Percentiles rank a stretch among this genome's conserved stretches.
Conservation (phyloP, 31 red algal species). For the Odonthalia washingtoniensis region DNA sequence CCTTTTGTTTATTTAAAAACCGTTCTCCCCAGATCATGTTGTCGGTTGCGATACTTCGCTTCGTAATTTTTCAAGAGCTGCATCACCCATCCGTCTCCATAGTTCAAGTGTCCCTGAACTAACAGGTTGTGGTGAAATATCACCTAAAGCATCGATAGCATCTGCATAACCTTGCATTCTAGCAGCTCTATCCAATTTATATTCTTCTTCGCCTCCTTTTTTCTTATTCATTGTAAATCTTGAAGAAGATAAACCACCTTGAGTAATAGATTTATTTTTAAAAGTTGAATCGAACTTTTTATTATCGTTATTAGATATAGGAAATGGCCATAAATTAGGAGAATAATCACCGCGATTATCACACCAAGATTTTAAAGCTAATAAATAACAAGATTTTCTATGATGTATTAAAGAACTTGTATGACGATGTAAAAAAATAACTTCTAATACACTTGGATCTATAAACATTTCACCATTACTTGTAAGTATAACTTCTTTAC, state of each 20-base stretch:
- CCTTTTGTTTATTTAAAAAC: too few relatives aligned
- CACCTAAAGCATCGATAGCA: conserved; percentile 48
- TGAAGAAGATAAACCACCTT: too few relatives aligned
- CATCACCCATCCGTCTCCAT: too few relatives aligned
- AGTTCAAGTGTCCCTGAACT: not conserved
- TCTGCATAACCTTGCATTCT: conserved; percentile 43
- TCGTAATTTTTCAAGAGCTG: too few relatives aligned
- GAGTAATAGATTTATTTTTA: too few relatives aligned
- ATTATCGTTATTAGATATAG: conserved; percentile 58
- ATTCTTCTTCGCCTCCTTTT: conserved; percentile 24
- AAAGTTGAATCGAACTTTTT: too few relatives aligned
- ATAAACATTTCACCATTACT: conserved; percentile 82
- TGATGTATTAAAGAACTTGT: conserved; percentile 78
- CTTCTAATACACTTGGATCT: conserved; percentile 85
- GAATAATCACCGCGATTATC: conserved; percentile 57
- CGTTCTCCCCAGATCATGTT: too few relatives aligned
- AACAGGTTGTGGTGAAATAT: not conserved
- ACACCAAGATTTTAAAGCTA: conserved; percentile 83
- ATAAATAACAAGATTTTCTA: conserved; percentile 83
- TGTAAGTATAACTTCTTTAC: conserved; percentile 84
- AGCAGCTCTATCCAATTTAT: conserved; percentile 27
- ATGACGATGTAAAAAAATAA: conserved; percentile 82
- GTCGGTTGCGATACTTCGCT: too few relatives aligned
- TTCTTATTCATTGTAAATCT: too few relatives aligned
- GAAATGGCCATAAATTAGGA: conserved; percentile 82